Evolutionary conservation across 73 alveolate genomes (phyloP).

Genomic region (Paramecium octaurelia): DNA sequence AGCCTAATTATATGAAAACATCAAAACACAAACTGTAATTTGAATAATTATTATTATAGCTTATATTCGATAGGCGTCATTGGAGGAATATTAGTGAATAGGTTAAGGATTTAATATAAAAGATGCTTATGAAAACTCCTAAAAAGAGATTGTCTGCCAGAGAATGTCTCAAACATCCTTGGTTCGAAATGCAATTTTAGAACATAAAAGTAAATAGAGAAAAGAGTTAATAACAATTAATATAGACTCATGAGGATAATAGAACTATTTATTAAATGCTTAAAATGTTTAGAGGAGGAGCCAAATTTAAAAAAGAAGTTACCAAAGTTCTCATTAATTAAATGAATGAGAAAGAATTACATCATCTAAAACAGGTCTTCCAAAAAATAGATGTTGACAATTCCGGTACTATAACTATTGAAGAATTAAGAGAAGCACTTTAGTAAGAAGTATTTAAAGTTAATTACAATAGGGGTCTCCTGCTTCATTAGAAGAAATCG

Average conservation of each 20-base stretch:
- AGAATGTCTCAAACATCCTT: slow-evolving; percentile 72
- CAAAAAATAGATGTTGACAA: slow-evolving; percentile 42
- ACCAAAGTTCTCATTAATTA: slow-evolving; percentile 19
- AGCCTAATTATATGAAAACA: slow-evolving; percentile 81
- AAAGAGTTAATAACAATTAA: neutral
- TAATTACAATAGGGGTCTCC: neutral
- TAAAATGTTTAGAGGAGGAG: slow-evolving; percentile 15
- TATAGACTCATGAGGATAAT: neutral
- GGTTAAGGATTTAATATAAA: slow-evolving; percentile 70
- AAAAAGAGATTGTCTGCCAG: slow-evolving; percentile 65
- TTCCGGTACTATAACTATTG: slow-evolving; percentile 46
- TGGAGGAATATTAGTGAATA: slow-evolving; percentile 52
- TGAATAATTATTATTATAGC: neutral
- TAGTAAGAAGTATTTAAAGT: neutral
- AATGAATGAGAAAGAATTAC: slow-evolving; percentile 43
- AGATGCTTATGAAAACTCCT: slow-evolving; percentile 75
- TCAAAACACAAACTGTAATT: slow-evolving; percentile 43
- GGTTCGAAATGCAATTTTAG: slow-evolving; percentile 63
- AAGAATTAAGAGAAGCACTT: slow-evolving; percentile 38
- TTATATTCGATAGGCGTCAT: slow-evolving; percentile 7
- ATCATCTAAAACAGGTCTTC: slow-evolving; percentile 12
- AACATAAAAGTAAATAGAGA: neutral
- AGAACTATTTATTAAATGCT: slow-evolving; percentile 37
- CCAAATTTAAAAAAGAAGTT: slow-evolving; percentile 41
- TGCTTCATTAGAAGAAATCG: neutral